A percentile compares a stretch with the other conserved stretches of the same genome.
Conservation (phyloP, 208 protist species). For the Leishmania aethiopica region DNA sequence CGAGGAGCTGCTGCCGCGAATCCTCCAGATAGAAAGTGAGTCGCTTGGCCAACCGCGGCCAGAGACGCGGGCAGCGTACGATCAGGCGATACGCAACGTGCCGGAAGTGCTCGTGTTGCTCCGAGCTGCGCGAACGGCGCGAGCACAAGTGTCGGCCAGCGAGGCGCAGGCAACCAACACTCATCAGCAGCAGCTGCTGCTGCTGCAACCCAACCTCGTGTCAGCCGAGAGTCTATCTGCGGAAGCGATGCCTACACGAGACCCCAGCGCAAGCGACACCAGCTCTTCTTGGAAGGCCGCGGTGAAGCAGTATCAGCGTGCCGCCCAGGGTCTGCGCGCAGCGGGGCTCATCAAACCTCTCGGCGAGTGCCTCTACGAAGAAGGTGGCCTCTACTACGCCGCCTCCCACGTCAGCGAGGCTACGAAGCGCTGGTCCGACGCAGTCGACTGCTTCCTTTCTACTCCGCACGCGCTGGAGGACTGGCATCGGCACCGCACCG, state of each 20-base stretch:
- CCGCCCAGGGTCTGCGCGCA: constrained; percentile 48
- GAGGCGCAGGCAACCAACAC: not conserved
- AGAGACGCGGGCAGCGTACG: constrained; percentile 29
- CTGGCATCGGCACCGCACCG: constrained; percentile 38
- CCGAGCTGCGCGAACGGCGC: constrained; percentile 36
- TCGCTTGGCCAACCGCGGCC: not conserved
- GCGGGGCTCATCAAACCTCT: constrained; percentile 60
- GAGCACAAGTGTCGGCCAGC: constrained; percentile 31
- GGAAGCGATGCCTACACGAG: not conserved
- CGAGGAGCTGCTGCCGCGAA: constrained; percentile 52
- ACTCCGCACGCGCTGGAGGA: constrained; percentile 53
- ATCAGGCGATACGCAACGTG: constrained; percentile 37
- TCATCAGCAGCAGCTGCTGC: not conserved
- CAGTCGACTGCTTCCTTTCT: constrained; percentile 69
- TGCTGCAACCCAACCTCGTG: not conserved
- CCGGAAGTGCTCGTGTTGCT: constrained; percentile 50
- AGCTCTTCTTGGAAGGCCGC: constrained; percentile 35
- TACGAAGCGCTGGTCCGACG: constrained; percentile 67
- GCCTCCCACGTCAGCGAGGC: constrained; percentile 46
- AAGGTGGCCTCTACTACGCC: constrained; percentile 56
- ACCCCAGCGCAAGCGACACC: not conserved
- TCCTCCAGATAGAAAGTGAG: constrained; percentile 36
- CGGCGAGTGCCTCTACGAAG: constrained; percentile 73
- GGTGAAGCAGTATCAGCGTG: constrained; percentile 45
- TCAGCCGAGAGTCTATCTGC: not conserved